A percentile compares a stretch with the other conserved stretches of the same genome.
phyloP scores from a whole-genome alignment of 2,329 filamentous ascomycete species.

The Diaporthe humulicola region DNA sequence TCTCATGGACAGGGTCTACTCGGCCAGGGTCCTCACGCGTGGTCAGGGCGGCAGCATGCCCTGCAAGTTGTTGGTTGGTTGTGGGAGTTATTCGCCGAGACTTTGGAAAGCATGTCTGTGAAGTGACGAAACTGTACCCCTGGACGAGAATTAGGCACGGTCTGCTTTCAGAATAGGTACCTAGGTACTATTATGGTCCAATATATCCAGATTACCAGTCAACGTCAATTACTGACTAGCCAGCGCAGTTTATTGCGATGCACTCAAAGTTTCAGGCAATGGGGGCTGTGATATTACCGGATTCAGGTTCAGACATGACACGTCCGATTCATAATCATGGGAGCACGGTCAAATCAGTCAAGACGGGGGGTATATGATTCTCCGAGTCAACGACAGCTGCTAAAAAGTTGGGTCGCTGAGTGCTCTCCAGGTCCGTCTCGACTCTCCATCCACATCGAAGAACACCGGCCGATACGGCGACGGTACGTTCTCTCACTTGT shows the following conservation, averaged over 20 bases:
- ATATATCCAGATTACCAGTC: too few species aligned
- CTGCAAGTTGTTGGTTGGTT: not conserved
- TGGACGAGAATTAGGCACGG: too few species aligned
- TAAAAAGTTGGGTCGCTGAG: conserved; percentile 1
- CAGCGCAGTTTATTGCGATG: too few species aligned
- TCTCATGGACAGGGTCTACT: not conserved
- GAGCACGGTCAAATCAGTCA: not conserved
- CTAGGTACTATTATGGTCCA: too few species aligned
- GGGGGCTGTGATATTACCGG: too few species aligned
- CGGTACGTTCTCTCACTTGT: not conserved
- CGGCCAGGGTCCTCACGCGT: too few species aligned
- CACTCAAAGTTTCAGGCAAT: too few species aligned
- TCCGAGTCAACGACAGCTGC: conserved; percentile 18
- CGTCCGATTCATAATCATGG: not conserved
- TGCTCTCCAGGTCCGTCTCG: conserved; percentile 25
- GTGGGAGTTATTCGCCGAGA: not conserved
- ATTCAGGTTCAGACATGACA: not conserved
- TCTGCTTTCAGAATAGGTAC: too few species aligned
- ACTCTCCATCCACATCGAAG: not conserved
- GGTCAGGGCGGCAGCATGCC: not conserved
- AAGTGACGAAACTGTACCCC: too few species aligned
- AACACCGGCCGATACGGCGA: not conserved
- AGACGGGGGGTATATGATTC: conserved; percentile 27
- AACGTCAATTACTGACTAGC: too few species aligned
- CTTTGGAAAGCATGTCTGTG: not conserved